Evolutionary conservation across 345 rosid genomes (phyloP), one percentile per base, ranked within the genome.

Genomic region (Schrenkiella parvula): DNA sequence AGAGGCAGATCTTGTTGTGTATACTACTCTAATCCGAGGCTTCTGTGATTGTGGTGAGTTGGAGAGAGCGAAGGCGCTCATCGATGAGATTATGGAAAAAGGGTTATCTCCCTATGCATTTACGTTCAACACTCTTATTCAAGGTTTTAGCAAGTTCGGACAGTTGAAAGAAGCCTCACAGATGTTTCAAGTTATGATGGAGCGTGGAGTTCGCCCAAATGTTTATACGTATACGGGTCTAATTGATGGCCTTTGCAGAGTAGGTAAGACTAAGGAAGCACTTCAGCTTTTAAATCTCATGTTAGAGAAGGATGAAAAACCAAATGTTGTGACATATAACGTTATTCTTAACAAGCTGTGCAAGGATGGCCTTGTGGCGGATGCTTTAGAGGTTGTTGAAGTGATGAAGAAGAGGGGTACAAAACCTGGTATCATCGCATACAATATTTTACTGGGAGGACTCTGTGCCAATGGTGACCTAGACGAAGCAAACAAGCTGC

Each of bases 171-270:
- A 83, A 80, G 88, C 87, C 1, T 52, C 68, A 1, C 38, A 15
- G 9, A 29, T 87, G 71, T 55, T 85, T 52, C 58, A 76, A 57
- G 26, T 61, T 37, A 84, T 89, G 96, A 68, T 59, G 29, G 80
- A 78, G 28, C 78, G 59, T 11, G 86, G 88, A 68, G 80, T 81
- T 81, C 64, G 52, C 7, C 84, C 86, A 2, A 85, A 87, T 80
- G 84, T 79, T 74, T 54, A 70, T 71, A 75, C 81, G 4, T 84
- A 84, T 35, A 85, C 91, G 0, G 55, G 51, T 50, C 70, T 85
- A 75, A 85, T 89, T 34, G 80, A 80, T 64, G 88, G 91, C 35
- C 86, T 89, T 41, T 87, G 82, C 68, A 78, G 84, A 64, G 70
- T 58, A 47, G 88, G 87, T 35, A 78, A 77, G 65, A 77, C 68